A percentile compares a stretch with the other conserved stretches of the same genome.
Evolutionary conservation across 225 moss, liverwort and hornwort species (phyloP).

Genomic region (Pseudisothecium myosuroides): DNA sequence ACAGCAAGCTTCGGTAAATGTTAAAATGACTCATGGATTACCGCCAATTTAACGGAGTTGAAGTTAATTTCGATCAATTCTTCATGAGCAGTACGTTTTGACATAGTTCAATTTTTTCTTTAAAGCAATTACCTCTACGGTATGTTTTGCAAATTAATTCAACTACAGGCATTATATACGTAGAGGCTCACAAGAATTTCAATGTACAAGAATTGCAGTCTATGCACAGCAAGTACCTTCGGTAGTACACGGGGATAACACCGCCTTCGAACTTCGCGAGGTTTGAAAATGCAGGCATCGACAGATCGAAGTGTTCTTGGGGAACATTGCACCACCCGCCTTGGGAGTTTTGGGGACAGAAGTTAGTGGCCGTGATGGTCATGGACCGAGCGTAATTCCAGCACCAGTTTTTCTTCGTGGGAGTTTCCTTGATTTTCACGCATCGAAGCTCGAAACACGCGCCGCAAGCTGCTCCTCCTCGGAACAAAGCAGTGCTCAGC

Average conservation of each 20-base stretch:
- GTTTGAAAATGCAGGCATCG: constrained; percentile 8
- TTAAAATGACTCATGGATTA: no score
- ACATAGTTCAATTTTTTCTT: no score
- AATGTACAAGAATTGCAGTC: not conserved
- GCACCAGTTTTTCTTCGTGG: constrained; percentile 2
- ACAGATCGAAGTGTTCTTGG: constrained; percentile 17
- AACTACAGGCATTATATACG: not conserved
- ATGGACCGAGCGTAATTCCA: not conserved
- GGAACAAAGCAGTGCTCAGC: constrained; percentile 11
- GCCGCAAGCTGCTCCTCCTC: constrained; percentile 15
- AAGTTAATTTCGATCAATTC: not conserved
- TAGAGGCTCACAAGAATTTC: not conserved
- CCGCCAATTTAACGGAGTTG: no score
- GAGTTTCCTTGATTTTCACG: not conserved
- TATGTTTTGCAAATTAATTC: not conserved
- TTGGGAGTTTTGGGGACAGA: constrained; percentile 10
- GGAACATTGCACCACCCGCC: constrained; percentile 36
- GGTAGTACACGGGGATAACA: constrained; percentile 18
- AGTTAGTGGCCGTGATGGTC: constrained; percentile 34
- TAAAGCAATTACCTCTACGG: not conserved
- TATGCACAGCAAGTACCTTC: not conserved
- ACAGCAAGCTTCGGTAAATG: not conserved
- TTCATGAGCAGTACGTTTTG: not conserved
- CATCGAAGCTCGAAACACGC: constrained; percentile 21
- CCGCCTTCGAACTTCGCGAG: constrained; percentile 15